A percentile compares a stretch with the other conserved stretches of the same genome.
Evolutionary conservation across 164 flowering plant genomes (phyloP).

Genomic region (Piper longum): DNA sequence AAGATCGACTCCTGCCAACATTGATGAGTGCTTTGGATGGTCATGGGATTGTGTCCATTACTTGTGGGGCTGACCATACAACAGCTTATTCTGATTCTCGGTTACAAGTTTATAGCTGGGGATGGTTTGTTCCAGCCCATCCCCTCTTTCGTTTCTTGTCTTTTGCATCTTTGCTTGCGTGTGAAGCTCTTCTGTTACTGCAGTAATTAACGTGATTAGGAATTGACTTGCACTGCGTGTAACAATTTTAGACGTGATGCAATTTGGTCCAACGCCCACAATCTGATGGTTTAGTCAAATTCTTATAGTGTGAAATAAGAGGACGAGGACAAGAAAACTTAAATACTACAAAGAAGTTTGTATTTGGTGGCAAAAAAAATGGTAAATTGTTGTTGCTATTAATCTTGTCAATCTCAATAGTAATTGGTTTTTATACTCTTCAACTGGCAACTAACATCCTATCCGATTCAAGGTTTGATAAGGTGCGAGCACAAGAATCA

Average conservation of each 20-base stretch:
- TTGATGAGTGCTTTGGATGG: conserved; percentile 73
- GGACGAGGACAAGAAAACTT: neutral
- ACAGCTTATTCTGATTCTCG: conserved; percentile 62
- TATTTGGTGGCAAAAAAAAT: neutral
- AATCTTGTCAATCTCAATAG: no score
- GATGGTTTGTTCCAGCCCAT: conserved; percentile 49
- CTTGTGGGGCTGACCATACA: conserved; percentile 95
- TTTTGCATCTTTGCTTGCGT: neutral
- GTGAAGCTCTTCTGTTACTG: no score
- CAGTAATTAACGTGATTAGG: no score
- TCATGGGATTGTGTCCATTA: conserved; percentile 53
- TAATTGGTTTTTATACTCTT: neutral
- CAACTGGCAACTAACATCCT: no score
- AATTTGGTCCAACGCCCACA: no score
- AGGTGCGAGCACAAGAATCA: no score
- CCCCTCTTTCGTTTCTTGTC: neutral
- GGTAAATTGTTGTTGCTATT: neutral
- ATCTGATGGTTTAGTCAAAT: neutral
- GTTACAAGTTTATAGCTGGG: conserved; percentile 84
- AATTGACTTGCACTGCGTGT: no score
- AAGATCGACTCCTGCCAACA: conserved; percentile 72
- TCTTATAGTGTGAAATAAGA: no score
- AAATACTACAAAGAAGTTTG: no score
- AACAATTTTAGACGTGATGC: no score
- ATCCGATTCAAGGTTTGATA: no score